Conservation (phyloP, 345 rosid genomes). For the Mangifera indica region DNA sequence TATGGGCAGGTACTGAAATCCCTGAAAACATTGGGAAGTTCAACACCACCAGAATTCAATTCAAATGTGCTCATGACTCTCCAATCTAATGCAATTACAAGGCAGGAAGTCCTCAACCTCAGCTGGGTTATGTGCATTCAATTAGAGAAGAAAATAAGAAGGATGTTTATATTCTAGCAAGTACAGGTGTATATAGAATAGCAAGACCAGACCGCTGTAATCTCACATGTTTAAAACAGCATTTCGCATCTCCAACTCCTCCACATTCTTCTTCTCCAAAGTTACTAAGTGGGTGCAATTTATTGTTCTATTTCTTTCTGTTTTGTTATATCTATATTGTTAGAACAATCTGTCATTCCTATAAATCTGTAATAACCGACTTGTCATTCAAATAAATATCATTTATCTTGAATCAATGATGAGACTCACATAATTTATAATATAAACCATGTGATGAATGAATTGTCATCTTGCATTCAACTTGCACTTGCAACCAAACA, state of each 20-base stretch:
- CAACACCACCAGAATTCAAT: conserved; percentile 19
- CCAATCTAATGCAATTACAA: conserved; percentile 24
- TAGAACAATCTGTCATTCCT: too few species aligned
- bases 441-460: not conserved
- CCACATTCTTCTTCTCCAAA: conserved; percentile 19
- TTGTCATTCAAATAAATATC: too few species aligned
- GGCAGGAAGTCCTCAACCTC: conserved; percentile 17
- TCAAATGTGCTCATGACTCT: conserved; percentile 26
- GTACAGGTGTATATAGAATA: conserved; percentile 32
- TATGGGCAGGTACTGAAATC: conserved; percentile 42
- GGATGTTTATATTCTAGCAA: conserved; percentile 27
- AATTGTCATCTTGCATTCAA: not conserved
- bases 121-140: conserved; percentile 26
- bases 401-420: too few species aligned
- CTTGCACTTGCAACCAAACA: too few species aligned
- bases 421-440: too few species aligned
- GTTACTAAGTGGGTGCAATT: not conserved
- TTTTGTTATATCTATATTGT: not conserved
- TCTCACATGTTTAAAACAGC: conserved; percentile 31
- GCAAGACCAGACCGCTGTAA: conserved; percentile 30
- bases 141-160: conserved; percentile 29
- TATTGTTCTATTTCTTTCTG: not conserved
- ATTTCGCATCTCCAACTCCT: not conserved
- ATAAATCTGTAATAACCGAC: too few species aligned
- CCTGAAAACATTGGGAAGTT: conserved; percentile 35